phyloP scores from a whole-genome alignment of 371 early-diverging fungal genomes.

The Mucor circinelloides region DNA sequence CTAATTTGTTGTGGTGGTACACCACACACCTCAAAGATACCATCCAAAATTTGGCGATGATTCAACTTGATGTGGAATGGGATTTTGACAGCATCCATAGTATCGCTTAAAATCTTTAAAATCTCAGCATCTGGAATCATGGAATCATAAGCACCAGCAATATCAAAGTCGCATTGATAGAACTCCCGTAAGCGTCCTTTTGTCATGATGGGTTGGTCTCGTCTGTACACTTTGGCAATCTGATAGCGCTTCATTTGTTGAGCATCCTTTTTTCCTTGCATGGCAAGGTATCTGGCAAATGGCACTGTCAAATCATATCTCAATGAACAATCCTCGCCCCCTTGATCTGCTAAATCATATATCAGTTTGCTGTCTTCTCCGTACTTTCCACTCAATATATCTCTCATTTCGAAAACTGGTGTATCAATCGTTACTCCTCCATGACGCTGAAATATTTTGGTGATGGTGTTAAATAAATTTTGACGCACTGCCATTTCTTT shows the following conservation, averaged over 20 bases:
- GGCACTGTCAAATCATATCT: slow-evolving; percentile 99
- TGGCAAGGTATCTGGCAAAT: slow-evolving; percentile 97
- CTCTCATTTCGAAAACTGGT: slow-evolving; percentile 94
- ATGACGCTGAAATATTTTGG: slow-evolving; percentile 88
- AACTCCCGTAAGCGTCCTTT: slow-evolving; percentile 99
- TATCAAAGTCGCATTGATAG: slow-evolving; percentile 99
- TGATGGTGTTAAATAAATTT: slow-evolving; percentile 85
- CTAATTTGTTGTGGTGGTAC: slow-evolving; percentile 87
- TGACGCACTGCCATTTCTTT: slow-evolving; percentile 95
- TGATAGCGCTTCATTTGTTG: slow-evolving; percentile 97
- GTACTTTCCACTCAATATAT: slow-evolving; percentile 97
- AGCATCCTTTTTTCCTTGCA: slow-evolving; percentile 76
- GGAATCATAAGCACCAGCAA: slow-evolving; percentile 94
- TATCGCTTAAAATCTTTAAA: slow-evolving; percentile 81
- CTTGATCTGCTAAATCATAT: slow-evolving; percentile 98
- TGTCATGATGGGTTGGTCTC: slow-evolving; percentile 99
- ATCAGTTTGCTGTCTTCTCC: slow-evolving; percentile 99
- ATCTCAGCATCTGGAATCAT: slow-evolving; percentile 99
- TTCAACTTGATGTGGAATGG: slow-evolving; percentile 92
- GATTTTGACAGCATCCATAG: slow-evolving; percentile 75
- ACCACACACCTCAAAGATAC: slow-evolving; percentile 93
- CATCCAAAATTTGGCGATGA: slow-evolving; percentile 96
- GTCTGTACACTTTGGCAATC: slow-evolving; percentile 98
- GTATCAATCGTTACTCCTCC: slow-evolving; percentile 99
- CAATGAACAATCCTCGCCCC: slow-evolving; percentile 97